Evolutionary conservation across 176 grass and related monocot species (phyloP).

Genomic region (Ananas comosus): DNA sequence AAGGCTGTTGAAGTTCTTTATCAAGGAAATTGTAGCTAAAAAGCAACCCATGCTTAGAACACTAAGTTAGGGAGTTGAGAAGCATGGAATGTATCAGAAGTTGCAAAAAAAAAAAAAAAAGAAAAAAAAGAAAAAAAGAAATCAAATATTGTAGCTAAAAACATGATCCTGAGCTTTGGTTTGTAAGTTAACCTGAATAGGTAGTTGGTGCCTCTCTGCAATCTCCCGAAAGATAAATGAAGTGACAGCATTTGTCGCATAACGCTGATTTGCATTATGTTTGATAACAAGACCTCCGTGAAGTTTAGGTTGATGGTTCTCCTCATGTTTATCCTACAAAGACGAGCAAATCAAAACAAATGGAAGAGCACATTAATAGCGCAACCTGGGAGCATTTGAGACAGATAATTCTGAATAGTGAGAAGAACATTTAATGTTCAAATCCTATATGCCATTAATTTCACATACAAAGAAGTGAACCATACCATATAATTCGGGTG

Average conservation of each 20-base stretch:
- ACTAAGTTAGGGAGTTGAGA: not conserved
- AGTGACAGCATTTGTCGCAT: slow-evolving; percentile 90
- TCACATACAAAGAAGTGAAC: not conserved
- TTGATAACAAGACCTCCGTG: slow-evolving; percentile 97
- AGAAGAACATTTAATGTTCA: too few relatives aligned
- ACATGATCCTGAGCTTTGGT: not conserved
- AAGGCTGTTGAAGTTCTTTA: too few relatives aligned
- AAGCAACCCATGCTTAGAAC: too few relatives aligned
- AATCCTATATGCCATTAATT: not conserved
- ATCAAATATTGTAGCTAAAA: not conserved
- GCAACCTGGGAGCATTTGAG: too few relatives aligned
- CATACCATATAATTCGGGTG: slow-evolving; percentile 93
- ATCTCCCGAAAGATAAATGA: slow-evolving; percentile 83
- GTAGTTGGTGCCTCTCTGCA: slow-evolving; percentile 65
- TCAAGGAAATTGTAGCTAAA: too few relatives aligned
- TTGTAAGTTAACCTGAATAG: slow-evolving; percentile 59
- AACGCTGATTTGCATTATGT: slow-evolving; percentile 91
- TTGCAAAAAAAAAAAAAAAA: not conserved
- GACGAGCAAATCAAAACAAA: not conserved
- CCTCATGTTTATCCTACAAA: slow-evolving; percentile 93
- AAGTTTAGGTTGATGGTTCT: slow-evolving; percentile 92
- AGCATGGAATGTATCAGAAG: slow-evolving; percentile 1
- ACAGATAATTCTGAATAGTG: too few relatives aligned
- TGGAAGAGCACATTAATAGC: too few relatives aligned
- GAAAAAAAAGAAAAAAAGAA: not conserved